Percentiles rank a stretch among this genome's conserved stretches.
Evolutionary conservation across 352 stramenopile genomes (phyloP).

Genomic region (Pythium utonaiense): DNA sequence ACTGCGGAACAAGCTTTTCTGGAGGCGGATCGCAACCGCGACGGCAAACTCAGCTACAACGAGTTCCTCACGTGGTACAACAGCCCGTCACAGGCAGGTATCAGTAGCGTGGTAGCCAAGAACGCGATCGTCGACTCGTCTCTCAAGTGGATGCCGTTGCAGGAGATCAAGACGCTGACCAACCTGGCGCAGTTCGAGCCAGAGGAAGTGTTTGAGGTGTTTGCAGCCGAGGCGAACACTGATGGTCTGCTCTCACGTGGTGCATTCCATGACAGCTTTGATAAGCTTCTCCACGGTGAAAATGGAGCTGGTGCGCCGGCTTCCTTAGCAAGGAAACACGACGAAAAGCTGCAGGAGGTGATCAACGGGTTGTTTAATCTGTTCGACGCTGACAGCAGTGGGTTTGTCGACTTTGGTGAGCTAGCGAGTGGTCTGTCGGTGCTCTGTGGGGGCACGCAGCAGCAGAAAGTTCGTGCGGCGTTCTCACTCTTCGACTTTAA

Average conservation of each 20-base stretch:
- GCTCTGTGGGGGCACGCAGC: slow-evolving; percentile 77
- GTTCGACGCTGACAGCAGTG: slow-evolving; percentile 75
- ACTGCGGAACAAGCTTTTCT: slow-evolving; percentile 84
- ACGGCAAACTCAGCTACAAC: slow-evolving; percentile 84
- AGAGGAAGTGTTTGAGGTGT: slow-evolving; percentile 85
- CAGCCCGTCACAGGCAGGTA: slow-evolving; percentile 57
- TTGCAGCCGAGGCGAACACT: slow-evolving; percentile 71
- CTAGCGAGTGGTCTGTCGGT: slow-evolving; percentile 80
- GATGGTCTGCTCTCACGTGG: slow-evolving; percentile 64
- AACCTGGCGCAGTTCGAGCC: slow-evolving; percentile 73
- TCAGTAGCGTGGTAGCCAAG: slow-evolving; percentile 66
- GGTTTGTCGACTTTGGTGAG: slow-evolving; percentile 79
- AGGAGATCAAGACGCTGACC: slow-evolving; percentile 80
- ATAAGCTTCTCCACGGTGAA: slow-evolving; percentile 47
- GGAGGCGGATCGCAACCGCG: slow-evolving; percentile 74
- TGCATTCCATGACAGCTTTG: slow-evolving; percentile 81
- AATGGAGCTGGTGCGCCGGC: slow-evolving; percentile 3
- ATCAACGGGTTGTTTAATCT: slow-evolving; percentile 75
- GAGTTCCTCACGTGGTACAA: slow-evolving; percentile 88
- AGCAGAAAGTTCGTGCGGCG: slow-evolving; percentile 82
- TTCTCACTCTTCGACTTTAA: slow-evolving; percentile 89
- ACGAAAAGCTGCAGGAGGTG: slow-evolving; percentile 50
- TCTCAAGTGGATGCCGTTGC: slow-evolving; percentile 77
- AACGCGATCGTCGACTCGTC: slow-evolving; percentile 72
- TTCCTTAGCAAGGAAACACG: slow-evolving; percentile 15